phyloP scores from a whole-genome alignment of 306 rosid species.

The Sesbania bispinosa region DNA sequence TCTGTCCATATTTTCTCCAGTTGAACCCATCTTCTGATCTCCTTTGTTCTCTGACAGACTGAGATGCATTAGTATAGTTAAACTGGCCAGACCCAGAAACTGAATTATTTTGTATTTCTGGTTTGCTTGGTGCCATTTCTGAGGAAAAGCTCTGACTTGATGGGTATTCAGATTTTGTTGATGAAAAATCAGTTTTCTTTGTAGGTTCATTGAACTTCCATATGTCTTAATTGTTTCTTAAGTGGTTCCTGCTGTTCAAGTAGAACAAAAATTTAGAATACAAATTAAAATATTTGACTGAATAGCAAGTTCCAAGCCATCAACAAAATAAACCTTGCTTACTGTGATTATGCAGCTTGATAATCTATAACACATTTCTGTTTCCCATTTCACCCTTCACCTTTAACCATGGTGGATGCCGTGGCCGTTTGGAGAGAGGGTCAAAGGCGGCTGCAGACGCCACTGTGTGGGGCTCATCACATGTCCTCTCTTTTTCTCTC shows the following conservation, averaged over 20 bases:
- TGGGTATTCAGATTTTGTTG: slow-evolving; percentile 47
- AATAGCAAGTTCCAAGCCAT: not conserved
- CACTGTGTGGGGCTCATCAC: no score
- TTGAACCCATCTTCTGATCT: slow-evolving; percentile 81
- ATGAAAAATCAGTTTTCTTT: slow-evolving; percentile 24
- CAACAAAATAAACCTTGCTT: slow-evolving; percentile 8
- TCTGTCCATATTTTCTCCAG: slow-evolving; percentile 97
- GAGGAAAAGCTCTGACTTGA: slow-evolving; percentile 37
- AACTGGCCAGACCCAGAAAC: slow-evolving; percentile 36
- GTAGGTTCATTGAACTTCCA: slow-evolving; percentile 49
- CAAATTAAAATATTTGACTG: slow-evolving; percentile 1
- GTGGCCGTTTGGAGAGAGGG: no score
- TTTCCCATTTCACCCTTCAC: no score
- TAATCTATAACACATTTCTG: no score
- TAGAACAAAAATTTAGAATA: slow-evolving; percentile 5
- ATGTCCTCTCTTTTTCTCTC: no score
- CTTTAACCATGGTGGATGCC: no score
- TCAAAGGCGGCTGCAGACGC: no score
- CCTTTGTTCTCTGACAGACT: slow-evolving; percentile 47
- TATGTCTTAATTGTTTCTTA: slow-evolving; percentile 40
- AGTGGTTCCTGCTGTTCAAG: slow-evolving; percentile 39
- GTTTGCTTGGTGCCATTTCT: slow-evolving; percentile 27
- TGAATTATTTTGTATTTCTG: slow-evolving; percentile 24
- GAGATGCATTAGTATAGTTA: slow-evolving; percentile 28
- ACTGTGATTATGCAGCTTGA: slow-evolving; percentile 18